These are phyloP conservation scores for Leishmania martiniquensis DNA, from an alignment of 208 protist species.

Conservation along the genomic window DNA sequence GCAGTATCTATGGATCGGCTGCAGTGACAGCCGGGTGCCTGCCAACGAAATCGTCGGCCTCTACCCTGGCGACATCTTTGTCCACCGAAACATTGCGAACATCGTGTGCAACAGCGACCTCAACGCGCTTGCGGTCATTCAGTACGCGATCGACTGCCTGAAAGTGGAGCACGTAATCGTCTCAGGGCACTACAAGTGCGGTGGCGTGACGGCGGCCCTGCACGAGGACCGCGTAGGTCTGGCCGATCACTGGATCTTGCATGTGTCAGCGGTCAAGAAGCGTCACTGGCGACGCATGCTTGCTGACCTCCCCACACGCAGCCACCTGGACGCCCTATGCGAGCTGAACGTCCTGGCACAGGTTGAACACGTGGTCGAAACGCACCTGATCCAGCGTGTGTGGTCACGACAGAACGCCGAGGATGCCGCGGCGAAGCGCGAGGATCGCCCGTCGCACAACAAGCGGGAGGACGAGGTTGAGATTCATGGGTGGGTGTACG, in stretches of 20 bases:
- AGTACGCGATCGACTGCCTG: constrained; percentile 94
- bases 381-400: constrained; percentile 55
- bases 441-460: constrained; percentile 34
- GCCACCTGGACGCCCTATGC: constrained; percentile 64
- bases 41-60: constrained; percentile 91
- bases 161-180: constrained; percentile 95
- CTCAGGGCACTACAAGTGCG: constrained; percentile 94
- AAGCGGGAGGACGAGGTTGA: constrained; percentile 46
- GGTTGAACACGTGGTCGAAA: constrained; percentile 68
- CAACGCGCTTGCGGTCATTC: constrained; percentile 91
- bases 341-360: constrained; percentile 81
- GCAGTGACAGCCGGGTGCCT: constrained; percentile 87
- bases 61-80: constrained; percentile 93
- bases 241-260: constrained; percentile 82
- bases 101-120: constrained; percentile 91
- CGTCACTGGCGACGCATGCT: constrained; percentile 69
- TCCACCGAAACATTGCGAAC: constrained; percentile 96
- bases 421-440: constrained; percentile 38
- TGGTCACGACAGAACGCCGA: constrained; percentile 60
- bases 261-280: constrained; percentile 70
- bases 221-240: constrained; percentile 61
- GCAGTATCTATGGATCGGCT: constrained; percentile 95
- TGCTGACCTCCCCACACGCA: constrained; percentile 39
- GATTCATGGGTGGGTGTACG: constrained; percentile 84
- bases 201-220: constrained; percentile 86